Percentiles rank a stretch among this genome's conserved stretches.
phyloP scores from a whole-genome alignment of 352 stramenopile species.

The Phytophthora gonapodyides region DNA sequence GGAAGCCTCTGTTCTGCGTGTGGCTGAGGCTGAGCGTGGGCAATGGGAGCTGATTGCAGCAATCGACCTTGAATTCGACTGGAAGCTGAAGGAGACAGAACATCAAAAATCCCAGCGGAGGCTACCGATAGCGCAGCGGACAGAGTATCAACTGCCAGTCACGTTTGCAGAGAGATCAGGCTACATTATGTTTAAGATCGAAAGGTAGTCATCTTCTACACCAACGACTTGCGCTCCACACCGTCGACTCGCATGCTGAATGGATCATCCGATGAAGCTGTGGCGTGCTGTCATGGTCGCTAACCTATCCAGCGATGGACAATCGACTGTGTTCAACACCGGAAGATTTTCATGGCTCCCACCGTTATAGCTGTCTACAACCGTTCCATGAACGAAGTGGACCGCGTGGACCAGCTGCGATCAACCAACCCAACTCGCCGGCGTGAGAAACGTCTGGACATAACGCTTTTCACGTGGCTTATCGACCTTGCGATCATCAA shows the following conservation, averaged over 20 bases:
- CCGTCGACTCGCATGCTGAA: conserved; percentile 1
- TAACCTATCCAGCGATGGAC: conserved; percentile 15
- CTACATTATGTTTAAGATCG: conserved; percentile 28
- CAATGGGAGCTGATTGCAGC: conserved; percentile 17
- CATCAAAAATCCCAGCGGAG: conserved; percentile 12
- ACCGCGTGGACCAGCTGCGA: conserved; percentile 21
- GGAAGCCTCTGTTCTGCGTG: background rate
- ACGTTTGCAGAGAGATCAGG: background rate
- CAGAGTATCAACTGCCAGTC: conserved; percentile 7
- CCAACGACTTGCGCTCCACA: conserved; percentile 15
- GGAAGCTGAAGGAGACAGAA: conserved; percentile 1
- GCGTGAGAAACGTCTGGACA: conserved; percentile 8
- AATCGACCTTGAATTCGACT: conserved; percentile 9
- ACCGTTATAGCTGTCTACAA: conserved; percentile 15
- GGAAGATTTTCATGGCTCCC: conserved; percentile 7
- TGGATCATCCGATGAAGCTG: conserved; percentile 1
- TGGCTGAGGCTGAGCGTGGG: background rate
- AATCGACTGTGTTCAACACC: conserved; percentile 17
- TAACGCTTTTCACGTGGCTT: conserved; percentile 20
- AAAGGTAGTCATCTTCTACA: conserved; percentile 24
- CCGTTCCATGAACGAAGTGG: conserved; percentile 14
- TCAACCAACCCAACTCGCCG: conserved; percentile 16
- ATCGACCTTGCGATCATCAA: conserved; percentile 22
- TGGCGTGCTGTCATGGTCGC: conserved; percentile 15
- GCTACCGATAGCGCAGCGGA: background rate